Percentiles rank a stretch among this genome's conserved stretches.
phyloP scores from a whole-genome alignment of 176 grass and related monocot genomes.

The Elymus sibiricus region DNA sequence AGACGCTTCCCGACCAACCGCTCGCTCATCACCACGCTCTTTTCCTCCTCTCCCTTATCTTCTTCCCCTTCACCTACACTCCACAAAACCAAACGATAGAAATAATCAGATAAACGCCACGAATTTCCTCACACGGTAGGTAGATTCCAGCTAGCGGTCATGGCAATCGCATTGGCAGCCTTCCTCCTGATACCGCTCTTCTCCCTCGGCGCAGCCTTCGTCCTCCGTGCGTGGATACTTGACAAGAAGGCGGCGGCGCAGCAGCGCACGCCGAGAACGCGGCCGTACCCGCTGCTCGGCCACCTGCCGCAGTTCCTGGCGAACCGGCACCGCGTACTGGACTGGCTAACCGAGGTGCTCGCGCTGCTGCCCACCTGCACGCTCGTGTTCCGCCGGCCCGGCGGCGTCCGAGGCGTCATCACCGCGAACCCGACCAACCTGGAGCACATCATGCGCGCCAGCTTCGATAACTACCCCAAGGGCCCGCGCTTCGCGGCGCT shows the following conservation, averaged over 20 bases:
- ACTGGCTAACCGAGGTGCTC: conserved; percentile 51
- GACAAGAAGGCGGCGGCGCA: neutral
- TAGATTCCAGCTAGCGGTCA: neutral
- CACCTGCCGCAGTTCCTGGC: conserved; percentile 62
- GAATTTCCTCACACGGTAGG: neutral
- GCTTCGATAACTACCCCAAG: conserved; percentile 61
- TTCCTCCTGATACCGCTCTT: conserved; percentile 8
- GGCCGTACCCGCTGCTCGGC: conserved; percentile 58
- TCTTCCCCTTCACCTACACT: neutral
- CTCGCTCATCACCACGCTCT: conserved; percentile 11
- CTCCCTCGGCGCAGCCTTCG: neutral
- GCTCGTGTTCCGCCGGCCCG: conserved; percentile 44
- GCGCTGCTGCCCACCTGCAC: conserved; percentile 35
- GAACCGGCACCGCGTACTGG: conserved; percentile 52
- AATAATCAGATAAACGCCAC: neutral
- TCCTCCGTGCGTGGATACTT: conserved; percentile 2
- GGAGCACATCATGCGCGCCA: conserved; percentile 44
- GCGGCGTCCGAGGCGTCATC: conserved; percentile 44
- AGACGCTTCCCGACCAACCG: neutral
- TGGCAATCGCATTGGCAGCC: conserved; percentile 13
- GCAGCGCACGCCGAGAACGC: neutral
- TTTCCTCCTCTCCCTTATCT: conserved; percentile 4
- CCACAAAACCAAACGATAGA: neutral
- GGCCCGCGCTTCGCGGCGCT: conserved; percentile 22
- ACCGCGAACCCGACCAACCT: conserved; percentile 51